A percentile compares a stretch with the other conserved stretches of the same genome.
These are phyloP conservation scores for Vanderwaltozyma tropicalis DNA, from an alignment of 805 yeast species.

Conservation along the genomic window DNA sequence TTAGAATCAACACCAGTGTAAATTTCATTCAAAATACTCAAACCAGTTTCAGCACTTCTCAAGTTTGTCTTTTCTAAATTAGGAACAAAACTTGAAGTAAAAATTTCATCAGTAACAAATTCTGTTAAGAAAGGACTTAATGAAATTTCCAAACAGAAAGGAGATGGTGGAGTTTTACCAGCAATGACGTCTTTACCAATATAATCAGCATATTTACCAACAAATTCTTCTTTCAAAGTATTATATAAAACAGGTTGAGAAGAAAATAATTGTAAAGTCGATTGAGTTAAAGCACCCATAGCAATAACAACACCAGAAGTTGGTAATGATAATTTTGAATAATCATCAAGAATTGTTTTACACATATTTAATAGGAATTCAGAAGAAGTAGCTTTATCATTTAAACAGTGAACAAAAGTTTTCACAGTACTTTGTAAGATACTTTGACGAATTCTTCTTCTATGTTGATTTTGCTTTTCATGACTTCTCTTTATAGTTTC, in stretches of 20 bases:
- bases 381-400: conserved; percentile 7
- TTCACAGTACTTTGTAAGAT: conserved; percentile 26
- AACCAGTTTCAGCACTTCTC: conserved; percentile 66
- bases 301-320: conserved; percentile 29
- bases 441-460: conserved; percentile 30
- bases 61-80: conserved; percentile 62
- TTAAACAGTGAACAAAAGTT: conserved; percentile 18
- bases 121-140: conserved; percentile 36
- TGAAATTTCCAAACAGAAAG: conserved; percentile 33
- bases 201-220: conserved; percentile 15
- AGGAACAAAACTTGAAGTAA: conserved; percentile 40
- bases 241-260: conserved; percentile 15
- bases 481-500: conserved; percentile 12
- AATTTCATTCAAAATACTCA: conserved; percentile 46
- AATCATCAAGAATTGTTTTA: conserved; percentile 7
- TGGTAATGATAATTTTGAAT: conserved; percentile 20
- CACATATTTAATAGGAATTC: conserved; percentile 6
- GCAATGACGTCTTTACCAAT: conserved; percentile 35
- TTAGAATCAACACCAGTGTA: conserved; percentile 21
- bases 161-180: conserved; percentile 35
- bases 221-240: conserved; percentile 13
- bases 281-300: conserved; percentile 30
- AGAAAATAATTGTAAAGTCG: conserved; percentile 15
- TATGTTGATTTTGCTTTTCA: conserved; percentile 30
- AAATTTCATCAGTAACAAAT: conserved; percentile 31